phyloP scores from a whole-genome alignment of 2,329 filamentous ascomycete species.

The Exophiala spinifera region DNA sequence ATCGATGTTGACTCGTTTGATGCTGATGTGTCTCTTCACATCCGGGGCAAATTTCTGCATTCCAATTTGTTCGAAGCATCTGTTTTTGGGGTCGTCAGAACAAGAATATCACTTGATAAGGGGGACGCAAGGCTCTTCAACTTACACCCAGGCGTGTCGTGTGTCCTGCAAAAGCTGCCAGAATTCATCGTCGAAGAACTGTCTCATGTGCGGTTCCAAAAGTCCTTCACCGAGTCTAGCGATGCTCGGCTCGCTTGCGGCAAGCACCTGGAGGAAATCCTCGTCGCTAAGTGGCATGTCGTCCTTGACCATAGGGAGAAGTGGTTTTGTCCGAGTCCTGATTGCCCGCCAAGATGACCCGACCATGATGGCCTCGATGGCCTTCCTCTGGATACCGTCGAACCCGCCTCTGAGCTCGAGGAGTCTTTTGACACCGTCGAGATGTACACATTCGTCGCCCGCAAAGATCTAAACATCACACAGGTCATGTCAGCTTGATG shows the following conservation, averaged over 20 bases:
- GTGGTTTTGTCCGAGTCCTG: not conserved
- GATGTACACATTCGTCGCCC: not conserved
- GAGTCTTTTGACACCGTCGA: not conserved
- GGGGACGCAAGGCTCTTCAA: not conserved
- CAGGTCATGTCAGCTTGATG: no score
- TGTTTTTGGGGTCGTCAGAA: not conserved
- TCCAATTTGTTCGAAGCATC: not conserved
- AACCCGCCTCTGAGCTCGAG: not conserved
- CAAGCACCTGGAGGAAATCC: not conserved
- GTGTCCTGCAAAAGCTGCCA: not conserved
- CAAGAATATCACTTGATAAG: not conserved
- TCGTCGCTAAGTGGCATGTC: not conserved
- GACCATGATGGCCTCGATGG: constrained; percentile 17
- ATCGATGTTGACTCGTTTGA: not conserved
- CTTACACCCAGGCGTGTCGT: not conserved
- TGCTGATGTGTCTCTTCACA: not conserved
- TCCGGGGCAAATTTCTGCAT: not conserved
- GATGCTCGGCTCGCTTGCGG: not conserved
- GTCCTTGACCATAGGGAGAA: not conserved
- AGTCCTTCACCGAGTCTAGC: not conserved
- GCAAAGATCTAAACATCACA: not conserved
- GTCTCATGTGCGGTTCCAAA: not conserved
- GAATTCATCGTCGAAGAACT: not conserved
- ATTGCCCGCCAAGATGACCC: not conserved
- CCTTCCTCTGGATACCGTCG: constrained; percentile 4